Evolutionary conservation across 345 rosid species (phyloP).

Genomic region (Corchorus capsularis): DNA sequence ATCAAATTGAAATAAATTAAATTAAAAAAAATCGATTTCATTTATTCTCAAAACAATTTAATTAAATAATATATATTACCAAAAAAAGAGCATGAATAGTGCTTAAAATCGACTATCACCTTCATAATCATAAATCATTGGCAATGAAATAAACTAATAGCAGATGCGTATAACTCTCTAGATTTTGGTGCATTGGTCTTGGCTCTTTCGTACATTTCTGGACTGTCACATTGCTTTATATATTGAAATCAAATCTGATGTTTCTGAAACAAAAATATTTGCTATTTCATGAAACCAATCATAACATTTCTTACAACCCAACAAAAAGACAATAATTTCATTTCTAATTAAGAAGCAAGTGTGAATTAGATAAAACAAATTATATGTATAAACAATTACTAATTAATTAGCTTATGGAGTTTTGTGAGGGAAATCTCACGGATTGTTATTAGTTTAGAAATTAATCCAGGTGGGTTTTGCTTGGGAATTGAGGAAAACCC

Average conservation of each 20-base stretch:
- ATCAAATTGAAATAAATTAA: too few species aligned
- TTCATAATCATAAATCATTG: not conserved
- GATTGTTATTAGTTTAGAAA: not conserved
- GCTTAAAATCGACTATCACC: too few species aligned
- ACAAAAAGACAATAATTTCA: not conserved
- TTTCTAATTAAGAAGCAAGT: not conserved
- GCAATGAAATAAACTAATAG: not conserved
- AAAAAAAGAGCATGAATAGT: too few species aligned
- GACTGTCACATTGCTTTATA: not conserved
- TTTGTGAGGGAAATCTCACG: not conserved
- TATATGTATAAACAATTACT: not conserved
- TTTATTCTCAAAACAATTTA: too few species aligned
- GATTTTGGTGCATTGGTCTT: not conserved
- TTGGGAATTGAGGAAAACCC: slow-evolving; percentile 16
- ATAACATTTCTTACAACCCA: slow-evolving; percentile 2
- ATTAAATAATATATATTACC: too few species aligned
- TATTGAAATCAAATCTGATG: not conserved
- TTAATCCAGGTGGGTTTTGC: slow-evolving; percentile 20
- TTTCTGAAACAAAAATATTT: not conserved
- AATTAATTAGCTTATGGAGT: not conserved
- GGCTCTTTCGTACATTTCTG: not conserved
- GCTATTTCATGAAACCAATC: not conserved
- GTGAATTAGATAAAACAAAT: not conserved
- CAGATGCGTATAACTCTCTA: not conserved
- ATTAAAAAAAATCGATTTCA: too few species aligned